Evolutionary conservation across 2,329 filamentous ascomycete species (phyloP).

Genomic region (Diaporthe vaccinii): DNA sequence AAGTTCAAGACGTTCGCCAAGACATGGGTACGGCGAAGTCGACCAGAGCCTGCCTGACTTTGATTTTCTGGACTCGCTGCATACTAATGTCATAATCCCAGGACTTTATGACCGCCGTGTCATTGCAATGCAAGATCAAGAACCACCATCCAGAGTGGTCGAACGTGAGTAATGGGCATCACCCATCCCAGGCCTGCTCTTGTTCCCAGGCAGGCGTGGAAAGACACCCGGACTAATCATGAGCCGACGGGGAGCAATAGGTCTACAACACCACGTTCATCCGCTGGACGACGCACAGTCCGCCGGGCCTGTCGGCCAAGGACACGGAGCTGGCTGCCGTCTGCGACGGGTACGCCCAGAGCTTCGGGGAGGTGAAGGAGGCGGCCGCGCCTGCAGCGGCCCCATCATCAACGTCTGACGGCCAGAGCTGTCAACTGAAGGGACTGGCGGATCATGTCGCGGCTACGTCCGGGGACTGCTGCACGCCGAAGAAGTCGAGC

Average conservation of each 20-base stretch:
- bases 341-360: constrained; percentile 71
- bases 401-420: not conserved
- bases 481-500: constrained; percentile 57
- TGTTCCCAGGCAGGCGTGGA: not conserved
- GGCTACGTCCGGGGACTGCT: constrained; percentile 66
- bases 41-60: not conserved
- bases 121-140: constrained; percentile 74
- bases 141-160: constrained; percentile 85
- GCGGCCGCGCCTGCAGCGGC: constrained; percentile 31
- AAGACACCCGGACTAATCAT: too few species aligned
- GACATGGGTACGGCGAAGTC: constrained; percentile 66
- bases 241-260: constrained; percentile 57
- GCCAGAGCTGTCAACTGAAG: constrained; percentile 53
- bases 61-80: too few species aligned
- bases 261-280: constrained; percentile 79
- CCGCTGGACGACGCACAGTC: constrained; percentile 80
- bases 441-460: constrained; percentile 62
- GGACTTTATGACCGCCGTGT: constrained; percentile 83
- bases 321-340: constrained; percentile 73
- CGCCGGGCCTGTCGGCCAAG: constrained; percentile 73
- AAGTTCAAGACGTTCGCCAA: constrained; percentile 76
- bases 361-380: constrained; percentile 67
- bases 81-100: constrained; percentile 46
- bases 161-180: constrained; percentile 64
- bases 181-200: not conserved